Base-by-base conservation (phyloP, 768 basidiomycete species). In the Tricholoma terreum region DNA sequence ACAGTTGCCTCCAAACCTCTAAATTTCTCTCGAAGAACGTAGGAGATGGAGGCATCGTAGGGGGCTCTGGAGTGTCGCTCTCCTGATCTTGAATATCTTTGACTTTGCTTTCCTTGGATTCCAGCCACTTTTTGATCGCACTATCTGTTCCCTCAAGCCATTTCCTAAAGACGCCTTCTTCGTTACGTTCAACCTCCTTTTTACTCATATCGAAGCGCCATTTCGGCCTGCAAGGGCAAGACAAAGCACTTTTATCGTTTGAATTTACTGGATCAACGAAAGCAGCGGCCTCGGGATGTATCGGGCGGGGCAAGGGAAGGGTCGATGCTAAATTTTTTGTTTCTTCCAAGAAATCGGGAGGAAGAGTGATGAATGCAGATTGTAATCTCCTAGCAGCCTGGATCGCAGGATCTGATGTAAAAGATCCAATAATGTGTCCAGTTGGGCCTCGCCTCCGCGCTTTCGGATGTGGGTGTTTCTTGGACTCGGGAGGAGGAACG, bases 1-100 rank as follows among this genome's bases (percentile, higher is more conserved):
- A 92, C 85, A 98, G 74, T 74, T 98, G 96, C 60, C 95, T 75
- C 94, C 94, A 98, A 12, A 97, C 94, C 67, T 97, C 91, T 45
- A 97, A 65, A 69, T 98, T 97, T 40, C 90, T 81, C 71, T 97
- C 94, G 69, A 85, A 97, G 71, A 87, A 86, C 1, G 89, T 86
- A 2, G 89, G 85, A 3, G 90, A 88, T 43, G 75, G 73, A 9
- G 84, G 85, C 80, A 86, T 77, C 27, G 58, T 49, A 11, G 46
- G 22, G 22, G 27, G 54, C 50, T 62, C 48, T 15, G 50, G 45
- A 33, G 54, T 48, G 19, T 55, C 8, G 12, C 56, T 50, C 6
- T 62, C 55, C 49, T 42, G 54, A 45, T 31, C 56, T 30, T 58
- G 57, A 7, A 30, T 9, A 36, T 65, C 57, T 17, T 56, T 42